Evolutionary conservation across 805 yeast species (phyloP).

Genomic region (Metschnikowia cerradonensis): DNA sequence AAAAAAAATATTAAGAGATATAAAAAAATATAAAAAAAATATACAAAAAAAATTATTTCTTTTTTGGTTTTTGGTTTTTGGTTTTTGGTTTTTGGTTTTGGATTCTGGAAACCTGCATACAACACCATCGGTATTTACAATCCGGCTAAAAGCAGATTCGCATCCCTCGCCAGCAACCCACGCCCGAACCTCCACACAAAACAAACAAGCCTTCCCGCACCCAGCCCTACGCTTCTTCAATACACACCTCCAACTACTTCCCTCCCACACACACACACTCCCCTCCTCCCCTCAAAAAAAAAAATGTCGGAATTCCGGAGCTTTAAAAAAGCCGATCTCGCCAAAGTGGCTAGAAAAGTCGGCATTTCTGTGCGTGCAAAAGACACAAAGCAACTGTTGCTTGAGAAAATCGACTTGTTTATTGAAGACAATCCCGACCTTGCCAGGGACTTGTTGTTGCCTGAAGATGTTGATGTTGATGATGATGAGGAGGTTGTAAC

Average conservation of each 20-base stretch:
- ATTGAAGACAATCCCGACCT: slow-evolving; percentile 24
- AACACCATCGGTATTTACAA: neutral
- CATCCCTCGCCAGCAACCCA: slow-evolving; percentile 5
- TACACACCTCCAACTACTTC: neutral
- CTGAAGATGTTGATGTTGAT: slow-evolving; percentile 16
- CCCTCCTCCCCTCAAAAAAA: too few species aligned
- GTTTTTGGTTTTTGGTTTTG: too few species aligned
- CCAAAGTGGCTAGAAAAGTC: slow-evolving; percentile 31
- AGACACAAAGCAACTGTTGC: slow-evolving; percentile 40
- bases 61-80: too few species aligned
- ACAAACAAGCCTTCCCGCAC: too few species aligned
- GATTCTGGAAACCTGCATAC: neutral
- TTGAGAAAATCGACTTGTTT: slow-evolving; percentile 34
- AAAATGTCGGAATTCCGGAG: slow-evolving; percentile 31
- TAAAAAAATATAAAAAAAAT: too few species aligned
- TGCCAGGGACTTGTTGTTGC: slow-evolving; percentile 22
- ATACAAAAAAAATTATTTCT: too few species aligned
- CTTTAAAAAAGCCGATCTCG: slow-evolving; percentile 40
- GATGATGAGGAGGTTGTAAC: slow-evolving; percentile 35
- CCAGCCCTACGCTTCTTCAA: neutral
- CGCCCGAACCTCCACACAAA: neutral
- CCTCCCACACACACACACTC: slow-evolving; percentile 5
- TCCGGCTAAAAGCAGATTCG: neutral
- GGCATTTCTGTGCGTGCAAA: slow-evolving; percentile 33
- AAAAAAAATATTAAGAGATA: too few species aligned